Evolutionary conservation across 495 filamentous ascomycete genomes (phyloP).

Genomic region (Hyaloscypha hepaticicola): DNA sequence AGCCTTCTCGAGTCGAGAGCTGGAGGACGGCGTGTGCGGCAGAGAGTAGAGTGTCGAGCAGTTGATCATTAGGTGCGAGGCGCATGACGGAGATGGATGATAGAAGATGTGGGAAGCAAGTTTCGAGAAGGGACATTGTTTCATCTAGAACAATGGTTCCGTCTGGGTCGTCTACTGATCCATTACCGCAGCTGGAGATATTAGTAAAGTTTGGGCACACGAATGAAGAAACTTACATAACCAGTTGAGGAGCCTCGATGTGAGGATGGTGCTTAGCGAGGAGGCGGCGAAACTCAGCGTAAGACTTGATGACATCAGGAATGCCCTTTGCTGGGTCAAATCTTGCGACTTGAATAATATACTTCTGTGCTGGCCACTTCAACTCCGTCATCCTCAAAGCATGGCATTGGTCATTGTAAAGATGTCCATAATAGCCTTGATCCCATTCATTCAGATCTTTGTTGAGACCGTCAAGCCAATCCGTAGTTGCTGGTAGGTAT

Average conservation of each 20-base stretch:
- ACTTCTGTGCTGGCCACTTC: conserved; percentile 64
- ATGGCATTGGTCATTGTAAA: conserved; percentile 67
- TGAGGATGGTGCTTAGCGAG: conserved; percentile 42
- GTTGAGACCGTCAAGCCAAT: conserved; percentile 89
- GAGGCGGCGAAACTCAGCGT: conserved; percentile 66
- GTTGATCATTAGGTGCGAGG: conserved; percentile 74
- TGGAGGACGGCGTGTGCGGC: conserved; percentile 73
- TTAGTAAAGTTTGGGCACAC: too few species aligned
- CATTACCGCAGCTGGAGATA: conserved; percentile 75
- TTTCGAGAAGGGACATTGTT: conserved; percentile 64
- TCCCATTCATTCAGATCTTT: conserved; percentile 76
- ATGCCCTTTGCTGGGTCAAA: conserved; percentile 91
- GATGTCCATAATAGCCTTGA: conserved; percentile 69
- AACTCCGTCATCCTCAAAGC: conserved; percentile 60
- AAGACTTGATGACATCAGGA: conserved; percentile 74
- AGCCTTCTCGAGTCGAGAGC: conserved; percentile 80
- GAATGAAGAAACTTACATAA: too few species aligned
- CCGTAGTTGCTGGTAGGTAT: conserved; percentile 82
- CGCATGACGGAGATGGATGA: conserved; percentile 72
- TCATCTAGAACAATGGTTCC: conserved; percentile 70
- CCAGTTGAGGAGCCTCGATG: conserved; percentile 63
- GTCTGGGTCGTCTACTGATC: conserved; percentile 85
- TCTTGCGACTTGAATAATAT: conserved; percentile 79
- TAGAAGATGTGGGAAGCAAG: conserved; percentile 46
- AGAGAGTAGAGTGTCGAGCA: conserved; percentile 77